phyloP scores from a whole-genome alignment of 2,329 filamentous ascomycete genomes.

The Neonectria coccinea region DNA sequence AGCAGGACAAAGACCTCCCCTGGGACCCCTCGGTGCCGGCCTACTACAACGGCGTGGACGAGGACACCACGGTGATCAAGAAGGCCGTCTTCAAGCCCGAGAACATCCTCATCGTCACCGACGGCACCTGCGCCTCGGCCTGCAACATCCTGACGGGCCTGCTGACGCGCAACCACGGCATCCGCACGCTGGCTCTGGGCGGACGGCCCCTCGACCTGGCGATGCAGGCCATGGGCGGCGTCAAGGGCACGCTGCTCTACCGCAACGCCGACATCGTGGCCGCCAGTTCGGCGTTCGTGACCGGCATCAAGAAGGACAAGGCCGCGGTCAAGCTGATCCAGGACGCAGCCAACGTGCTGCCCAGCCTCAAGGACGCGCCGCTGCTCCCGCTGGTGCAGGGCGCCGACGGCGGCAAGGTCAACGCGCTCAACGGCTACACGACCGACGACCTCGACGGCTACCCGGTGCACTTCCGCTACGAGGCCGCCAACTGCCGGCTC shows the following conservation, averaged over 20 bases:
- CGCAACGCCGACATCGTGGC: conserved; percentile 31
- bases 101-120: conserved; percentile 41
- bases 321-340: conserved; percentile 21
- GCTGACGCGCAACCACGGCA: conserved; percentile 49
- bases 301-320: conserved; percentile 28
- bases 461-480: conserved; percentile 67
- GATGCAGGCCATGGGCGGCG: conserved; percentile 75
- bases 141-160: conserved; percentile 45
- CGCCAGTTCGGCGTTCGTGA: conserved; percentile 20
- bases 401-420: conserved; percentile 34
- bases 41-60: conserved; percentile 39
- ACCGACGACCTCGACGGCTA: conserved; percentile 41
- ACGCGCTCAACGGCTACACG: conserved; percentile 37
- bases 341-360: conserved; percentile 29
- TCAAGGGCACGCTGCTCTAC: conserved; percentile 62
- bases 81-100: conserved; percentile 41
- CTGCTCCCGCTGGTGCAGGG: conserved; percentile 52
- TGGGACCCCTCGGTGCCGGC: conserved; percentile 26
- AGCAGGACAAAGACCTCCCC: conserved; percentile 28
- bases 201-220: conserved; percentile 65
- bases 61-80: conserved; percentile 26
- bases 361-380: conserved; percentile 30
- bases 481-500: conserved; percentile 70
- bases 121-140: conserved; percentile 42
- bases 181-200: conserved; percentile 63